phyloP scores from a whole-genome alignment of 2,329 filamentous ascomycete species.

The Incumbomyces lentus region DNA sequence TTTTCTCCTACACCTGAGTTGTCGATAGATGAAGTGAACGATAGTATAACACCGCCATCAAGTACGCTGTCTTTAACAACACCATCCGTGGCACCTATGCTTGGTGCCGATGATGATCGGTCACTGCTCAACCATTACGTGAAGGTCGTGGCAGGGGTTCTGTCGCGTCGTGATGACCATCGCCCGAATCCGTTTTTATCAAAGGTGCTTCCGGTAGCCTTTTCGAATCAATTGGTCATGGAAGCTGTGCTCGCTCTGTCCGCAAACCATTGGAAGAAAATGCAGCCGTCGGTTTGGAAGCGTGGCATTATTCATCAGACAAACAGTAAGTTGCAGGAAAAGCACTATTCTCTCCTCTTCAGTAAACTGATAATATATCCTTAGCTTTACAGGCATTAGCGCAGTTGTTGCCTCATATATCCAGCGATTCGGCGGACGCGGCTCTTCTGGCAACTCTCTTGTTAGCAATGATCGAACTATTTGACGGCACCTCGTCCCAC shows the following conservation, averaged over 20 bases:
- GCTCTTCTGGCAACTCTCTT: slow-evolving; percentile 33
- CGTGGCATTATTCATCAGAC: slow-evolving; percentile 22
- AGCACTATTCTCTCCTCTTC: slow-evolving; percentile 12
- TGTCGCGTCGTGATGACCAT: slow-evolving; percentile 20
- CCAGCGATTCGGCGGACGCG: slow-evolving; percentile 27
- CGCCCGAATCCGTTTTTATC: slow-evolving; percentile 22
- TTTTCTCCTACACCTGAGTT: too few relatives aligned
- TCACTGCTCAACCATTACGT: slow-evolving; percentile 25
- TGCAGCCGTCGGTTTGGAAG: slow-evolving; percentile 23
- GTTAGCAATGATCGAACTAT: slow-evolving; percentile 35
- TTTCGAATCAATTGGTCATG: slow-evolving; percentile 21
- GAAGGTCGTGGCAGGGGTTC: slow-evolving; percentile 19
- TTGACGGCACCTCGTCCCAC: slow-evolving; percentile 32
- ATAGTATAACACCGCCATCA: too few relatives aligned
- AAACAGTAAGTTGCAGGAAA: slow-evolving; percentile 12
- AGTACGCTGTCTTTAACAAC: slow-evolving; percentile 4
- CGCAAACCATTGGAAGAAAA: slow-evolving; percentile 24
- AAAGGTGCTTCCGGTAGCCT: slow-evolving; percentile 22
- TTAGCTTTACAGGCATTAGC: too few relatives aligned
- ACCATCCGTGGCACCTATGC: slow-evolving; percentile 17
- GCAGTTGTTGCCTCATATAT: background rate
- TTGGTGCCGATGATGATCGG: slow-evolving; percentile 22
- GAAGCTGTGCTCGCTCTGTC: slow-evolving; percentile 23
- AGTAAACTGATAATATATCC: too few relatives aligned
- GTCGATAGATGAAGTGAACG: too few relatives aligned